Evolutionary conservation across 129 eudicot genomes (phyloP).

Genomic region (Centaurea solstitialis): DNA sequence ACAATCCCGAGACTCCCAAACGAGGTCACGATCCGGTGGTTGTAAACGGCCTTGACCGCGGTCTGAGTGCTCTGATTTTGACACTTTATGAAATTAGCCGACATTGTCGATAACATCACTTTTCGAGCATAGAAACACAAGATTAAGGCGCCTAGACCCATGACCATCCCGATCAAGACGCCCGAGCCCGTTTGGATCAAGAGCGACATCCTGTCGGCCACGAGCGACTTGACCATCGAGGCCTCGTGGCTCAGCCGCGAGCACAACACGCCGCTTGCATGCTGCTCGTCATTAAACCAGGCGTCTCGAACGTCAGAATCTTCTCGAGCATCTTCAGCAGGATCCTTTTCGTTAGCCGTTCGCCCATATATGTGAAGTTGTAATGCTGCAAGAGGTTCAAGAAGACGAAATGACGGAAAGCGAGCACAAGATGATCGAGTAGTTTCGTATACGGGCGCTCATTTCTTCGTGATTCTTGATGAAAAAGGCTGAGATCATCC

Average conservation of each 20-base stretch:
- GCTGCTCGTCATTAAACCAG: slow-evolving; percentile 89
- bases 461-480: slow-evolving; percentile 63
- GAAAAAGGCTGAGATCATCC: slow-evolving; percentile 89
- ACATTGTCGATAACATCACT: slow-evolving; percentile 62
- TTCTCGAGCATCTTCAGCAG: slow-evolving; percentile 70
- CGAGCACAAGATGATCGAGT: slow-evolving; percentile 53
- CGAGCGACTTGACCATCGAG: slow-evolving; percentile 84
- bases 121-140: slow-evolving; percentile 84
- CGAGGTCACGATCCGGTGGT: slow-evolving; percentile 84
- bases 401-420: slow-evolving; percentile 61
- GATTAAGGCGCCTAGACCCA: slow-evolving; percentile 73
- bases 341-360: slow-evolving; percentile 66
- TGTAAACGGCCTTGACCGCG: slow-evolving; percentile 84
- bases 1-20: slow-evolving; percentile 71
- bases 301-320: slow-evolving; percentile 77
- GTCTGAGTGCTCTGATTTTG: slow-evolving; percentile 79
- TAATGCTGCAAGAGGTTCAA: slow-evolving; percentile 79
- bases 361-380: slow-evolving; percentile 90
- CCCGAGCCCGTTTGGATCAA: slow-evolving; percentile 75
- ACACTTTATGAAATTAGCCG: slow-evolving; percentile 64
- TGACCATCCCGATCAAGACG: slow-evolving; percentile 71
- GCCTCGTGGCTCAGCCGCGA: slow-evolving; percentile 84
- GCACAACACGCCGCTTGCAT: slow-evolving; percentile 77
- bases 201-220: slow-evolving; percentile 82
- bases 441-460: slow-evolving; percentile 57